Evolutionary conservation across 2,329 filamentous ascomycete species (phyloP).

Genomic region (Leptoxyphium fumago): DNA sequence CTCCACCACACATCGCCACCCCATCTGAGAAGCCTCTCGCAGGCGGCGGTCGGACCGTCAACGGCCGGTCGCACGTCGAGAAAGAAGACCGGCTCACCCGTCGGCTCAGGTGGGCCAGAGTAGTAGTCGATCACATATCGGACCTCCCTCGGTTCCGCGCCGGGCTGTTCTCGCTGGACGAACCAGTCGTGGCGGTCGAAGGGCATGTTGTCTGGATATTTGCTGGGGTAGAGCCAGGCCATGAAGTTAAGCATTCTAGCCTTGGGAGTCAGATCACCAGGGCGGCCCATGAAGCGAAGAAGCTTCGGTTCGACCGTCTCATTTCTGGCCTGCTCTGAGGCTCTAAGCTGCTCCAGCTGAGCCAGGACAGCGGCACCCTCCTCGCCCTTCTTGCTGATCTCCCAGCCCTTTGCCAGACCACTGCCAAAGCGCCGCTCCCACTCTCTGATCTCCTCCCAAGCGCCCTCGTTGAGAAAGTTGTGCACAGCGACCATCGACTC

Average conservation of each 20-base stretch:
- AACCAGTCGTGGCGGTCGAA: conserved; percentile 99
- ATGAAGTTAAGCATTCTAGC: conserved; percentile 70
- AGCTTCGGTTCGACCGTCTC: conserved; percentile 49
- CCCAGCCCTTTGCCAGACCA: conserved; percentile 44
- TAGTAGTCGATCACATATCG: conserved; percentile 98
- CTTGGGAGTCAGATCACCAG: conserved; percentile 82
- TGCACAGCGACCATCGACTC: conserved; percentile 96
- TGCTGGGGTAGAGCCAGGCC: conserved; percentile 62
- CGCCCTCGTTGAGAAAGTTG: conserved; percentile 96
- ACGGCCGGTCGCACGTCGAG: conserved; percentile 86
- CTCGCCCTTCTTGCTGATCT: conserved; percentile 18
- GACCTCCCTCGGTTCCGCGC: conserved; percentile 58
- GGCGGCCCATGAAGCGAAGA: conserved; percentile 75
- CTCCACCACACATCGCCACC: conserved; percentile 89
- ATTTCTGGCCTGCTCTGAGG: conserved; percentile 8
- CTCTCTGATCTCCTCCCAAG: conserved; percentile 85
- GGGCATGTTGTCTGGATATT: conserved; percentile 67
- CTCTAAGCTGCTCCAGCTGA: conserved; percentile 7
- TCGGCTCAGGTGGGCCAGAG: conserved; percentile 63
- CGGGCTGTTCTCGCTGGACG: conserved; percentile 53
- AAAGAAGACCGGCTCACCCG: conserved; percentile 87
- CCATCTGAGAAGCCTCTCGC: conserved; percentile 76
- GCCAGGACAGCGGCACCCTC: conserved; percentile 15
- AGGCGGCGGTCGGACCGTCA: conserved; percentile 62
- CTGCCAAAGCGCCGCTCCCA: conserved; percentile 79